Evolutionary conservation across 306 rosid genomes (phyloP), one percentile per base, ranked within the genome.

Genomic region (Urtica urens): DNA sequence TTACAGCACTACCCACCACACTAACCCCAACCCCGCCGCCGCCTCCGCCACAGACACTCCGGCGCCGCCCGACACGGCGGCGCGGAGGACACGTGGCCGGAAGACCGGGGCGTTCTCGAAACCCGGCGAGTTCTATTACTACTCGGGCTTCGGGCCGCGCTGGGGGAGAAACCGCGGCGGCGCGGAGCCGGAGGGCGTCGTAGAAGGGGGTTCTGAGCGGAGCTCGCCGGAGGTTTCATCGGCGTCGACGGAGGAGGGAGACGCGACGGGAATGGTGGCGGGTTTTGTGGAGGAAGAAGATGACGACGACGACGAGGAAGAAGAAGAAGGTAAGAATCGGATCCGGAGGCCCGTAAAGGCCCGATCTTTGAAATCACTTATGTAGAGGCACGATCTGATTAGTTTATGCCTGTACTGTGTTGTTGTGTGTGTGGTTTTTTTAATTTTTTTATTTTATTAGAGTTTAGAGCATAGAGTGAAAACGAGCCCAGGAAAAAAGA

Each of bases 291-390:
- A 74, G 1, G 74, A 53, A 1, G 73, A 58, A 0, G 84, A 76
- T 0, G 81, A 72, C 0, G 75, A 54, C 1, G 73, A 60, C 7
- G 74, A 57, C 12, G 53, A 38, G 23, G 60, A 46, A 20, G 52
- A 44, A 0, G 61, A 43, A 5, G 25, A 41, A 18, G 62, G 62
- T 5, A 27, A 35, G 62, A 66, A 38, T 43, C 56, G 72, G 65
- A 72, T 72, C 75, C 63, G 97, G 73, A 88, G 75, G 58, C 90
- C 93, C 0, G 82, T 81, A 59, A 88, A 88, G 64, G 95, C 82
- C 4, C 74, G 95, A 63, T 88, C 95, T 23, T 43, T 88, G 51
- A 88, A 88, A 62, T 88, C 96, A 10, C 64, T 88, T 1, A 83
- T 88, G 96, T 83, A 65, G 72, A 46, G n/a, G 4, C 7, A 28